phyloP scores from a whole-genome alignment of 352 stramenopile species.

The Pythium utonaiense region DNA sequence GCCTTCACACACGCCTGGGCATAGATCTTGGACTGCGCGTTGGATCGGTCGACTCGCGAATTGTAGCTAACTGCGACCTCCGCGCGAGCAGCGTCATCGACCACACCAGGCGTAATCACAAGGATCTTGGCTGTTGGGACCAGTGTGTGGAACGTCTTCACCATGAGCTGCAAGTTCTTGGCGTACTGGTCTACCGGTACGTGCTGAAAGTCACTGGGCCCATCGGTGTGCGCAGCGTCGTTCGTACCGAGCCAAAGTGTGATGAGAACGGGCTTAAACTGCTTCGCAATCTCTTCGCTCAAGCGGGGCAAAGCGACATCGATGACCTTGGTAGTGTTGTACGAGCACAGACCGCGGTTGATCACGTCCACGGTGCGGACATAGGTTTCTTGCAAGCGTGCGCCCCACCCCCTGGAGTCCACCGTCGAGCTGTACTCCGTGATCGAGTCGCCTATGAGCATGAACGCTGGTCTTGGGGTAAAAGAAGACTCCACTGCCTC shows the following conservation, averaged over 20 bases:
- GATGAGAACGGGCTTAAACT: constrained; percentile 23
- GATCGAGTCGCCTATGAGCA: constrained; percentile 3
- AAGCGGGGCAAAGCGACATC: not conserved
- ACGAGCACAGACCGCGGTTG: constrained; percentile 44
- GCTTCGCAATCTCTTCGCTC: constrained; percentile 26
- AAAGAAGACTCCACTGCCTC: too few species aligned
- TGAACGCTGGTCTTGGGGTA: not conserved
- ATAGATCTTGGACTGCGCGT: not conserved
- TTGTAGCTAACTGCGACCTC: not conserved
- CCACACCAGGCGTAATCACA: not conserved
- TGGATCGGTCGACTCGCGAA: not conserved
- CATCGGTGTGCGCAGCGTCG: constrained; percentile 33
- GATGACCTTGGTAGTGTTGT: constrained; percentile 30
- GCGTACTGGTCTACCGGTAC: constrained; percentile 40
- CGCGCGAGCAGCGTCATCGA: constrained; percentile 1
- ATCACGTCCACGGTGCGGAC: constrained; percentile 40
- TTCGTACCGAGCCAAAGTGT: constrained; percentile 47
- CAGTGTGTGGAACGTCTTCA: constrained; percentile 6
- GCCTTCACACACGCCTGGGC: not conserved
- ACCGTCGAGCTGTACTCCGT: constrained; percentile 30
- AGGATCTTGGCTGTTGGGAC: constrained; percentile 1
- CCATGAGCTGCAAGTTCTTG: constrained; percentile 32
- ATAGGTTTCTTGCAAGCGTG: constrained; percentile 41
- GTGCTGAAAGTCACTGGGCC: constrained; percentile 30
- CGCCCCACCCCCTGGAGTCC: constrained; percentile 32